phyloP scores from a whole-genome alignment of 306 rosid species.

The Sicyos edulis region DNA sequence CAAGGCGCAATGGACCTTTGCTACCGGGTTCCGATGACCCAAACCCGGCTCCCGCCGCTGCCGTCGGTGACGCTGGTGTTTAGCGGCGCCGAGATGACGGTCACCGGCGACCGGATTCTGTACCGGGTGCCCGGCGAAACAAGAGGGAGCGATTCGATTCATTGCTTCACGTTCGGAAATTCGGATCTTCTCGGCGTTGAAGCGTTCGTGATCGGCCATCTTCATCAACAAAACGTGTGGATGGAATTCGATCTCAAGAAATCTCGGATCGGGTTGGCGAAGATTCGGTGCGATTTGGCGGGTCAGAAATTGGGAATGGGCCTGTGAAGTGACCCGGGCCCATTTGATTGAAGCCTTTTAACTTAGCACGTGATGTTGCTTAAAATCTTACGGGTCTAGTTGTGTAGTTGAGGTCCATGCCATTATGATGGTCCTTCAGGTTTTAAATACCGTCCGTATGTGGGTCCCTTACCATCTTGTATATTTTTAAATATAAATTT shows the following conservation, averaged over 20 bases:
- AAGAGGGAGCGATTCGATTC: slow-evolving; percentile 46
- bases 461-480: too few species aligned
- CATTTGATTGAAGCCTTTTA: slow-evolving; percentile 16
- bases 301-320: slow-evolving; percentile 28
- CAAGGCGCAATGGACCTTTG: slow-evolving; percentile 78
- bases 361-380: slow-evolving; percentile 4
- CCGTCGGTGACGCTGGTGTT: slow-evolving; percentile 61
- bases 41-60: slow-evolving; percentile 29
- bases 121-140: slow-evolving; percentile 44
- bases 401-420: slow-evolving; percentile 20
- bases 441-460: too few species aligned
- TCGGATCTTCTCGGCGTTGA: slow-evolving; percentile 75
- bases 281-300: slow-evolving; percentile 49
- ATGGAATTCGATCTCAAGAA: slow-evolving; percentile 64
- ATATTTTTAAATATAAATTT: too few species aligned
- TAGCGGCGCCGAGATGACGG: slow-evolving; percentile 57
- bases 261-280: slow-evolving; percentile 62
- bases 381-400: not conserved
- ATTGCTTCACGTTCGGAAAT: slow-evolving; percentile 80
- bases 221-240: slow-evolving; percentile 82
- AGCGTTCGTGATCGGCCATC: slow-evolving; percentile 71
- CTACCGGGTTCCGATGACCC: slow-evolving; percentile 39
- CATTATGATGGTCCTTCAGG: not conserved
- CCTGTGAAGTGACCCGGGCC: slow-evolving; percentile 16
- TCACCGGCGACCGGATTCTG: slow-evolving; percentile 41